Percentiles rank a stretch among this genome's conserved stretches.
Conservation (phyloP, 371 early-diverging fungal species). For the Circinella minor region DNA sequence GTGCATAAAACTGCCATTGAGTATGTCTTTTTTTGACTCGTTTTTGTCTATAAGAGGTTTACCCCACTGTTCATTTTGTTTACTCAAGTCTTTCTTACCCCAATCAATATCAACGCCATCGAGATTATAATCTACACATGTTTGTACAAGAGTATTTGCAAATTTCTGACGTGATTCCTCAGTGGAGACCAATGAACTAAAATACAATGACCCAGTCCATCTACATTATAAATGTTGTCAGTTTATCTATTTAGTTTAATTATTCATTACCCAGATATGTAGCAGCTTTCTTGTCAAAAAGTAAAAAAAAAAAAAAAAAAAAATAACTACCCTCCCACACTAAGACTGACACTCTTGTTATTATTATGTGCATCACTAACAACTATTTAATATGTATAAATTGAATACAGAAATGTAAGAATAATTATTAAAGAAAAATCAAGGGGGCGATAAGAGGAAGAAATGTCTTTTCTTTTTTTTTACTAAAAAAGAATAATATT, state of each 20-base stretch:
- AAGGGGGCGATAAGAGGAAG: background rate
- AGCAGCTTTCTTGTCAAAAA: too few species aligned
- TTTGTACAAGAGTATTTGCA: constrained; percentile 28
- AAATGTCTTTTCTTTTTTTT: too few species aligned
- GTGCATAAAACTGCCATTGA: background rate
- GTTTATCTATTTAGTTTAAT: too few species aligned
- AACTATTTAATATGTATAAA: constrained; percentile 17
- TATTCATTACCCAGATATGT: too few species aligned
- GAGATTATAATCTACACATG: constrained; percentile 45
- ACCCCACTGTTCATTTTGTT: too few species aligned
- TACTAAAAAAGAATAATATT: background rate
- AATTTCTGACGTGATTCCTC: constrained; percentile 19
- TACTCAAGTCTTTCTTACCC: constrained; percentile 32
- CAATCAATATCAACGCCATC: constrained; percentile 68
- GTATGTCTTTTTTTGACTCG: background rate
- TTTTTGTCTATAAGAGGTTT: background rate
- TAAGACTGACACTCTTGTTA: constrained; percentile 36
- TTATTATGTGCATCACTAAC: constrained; percentile 38
- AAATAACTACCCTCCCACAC: constrained; percentile 41
- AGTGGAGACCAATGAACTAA: constrained; percentile 30
- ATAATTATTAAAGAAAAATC: background rate
- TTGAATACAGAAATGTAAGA: too few species aligned
- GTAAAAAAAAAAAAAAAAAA: too few species aligned
- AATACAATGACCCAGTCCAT: constrained; percentile 46
- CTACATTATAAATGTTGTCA: constrained; percentile 18